These are phyloP conservation scores for Monilinia aucupariae DNA, from an alignment of 2,329 filamentous ascomycete species.

Conservation along the genomic window DNA sequence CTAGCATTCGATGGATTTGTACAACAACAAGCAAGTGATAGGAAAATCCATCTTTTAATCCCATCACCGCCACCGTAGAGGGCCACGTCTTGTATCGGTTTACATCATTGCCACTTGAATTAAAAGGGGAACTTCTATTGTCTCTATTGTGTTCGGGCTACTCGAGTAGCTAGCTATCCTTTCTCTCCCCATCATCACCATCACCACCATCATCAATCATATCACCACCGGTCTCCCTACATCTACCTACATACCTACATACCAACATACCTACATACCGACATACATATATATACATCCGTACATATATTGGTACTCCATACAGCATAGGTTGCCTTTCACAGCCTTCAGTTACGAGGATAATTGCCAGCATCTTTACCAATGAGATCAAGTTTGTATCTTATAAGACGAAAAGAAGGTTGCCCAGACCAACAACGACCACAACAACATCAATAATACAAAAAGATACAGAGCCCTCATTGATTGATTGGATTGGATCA, in stretches of 20 bases:
- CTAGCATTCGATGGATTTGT: neutral
- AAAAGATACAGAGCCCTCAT: neutral
- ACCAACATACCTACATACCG: too few species aligned
- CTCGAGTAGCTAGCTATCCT: neutral
- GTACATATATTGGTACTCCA: conserved; percentile 11
- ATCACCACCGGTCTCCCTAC: neutral
- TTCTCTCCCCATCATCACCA: neutral
- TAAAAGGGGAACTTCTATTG: too few species aligned
- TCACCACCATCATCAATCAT: neutral
- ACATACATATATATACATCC: neutral
- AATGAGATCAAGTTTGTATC: neutral
- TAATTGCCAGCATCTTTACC: neutral
- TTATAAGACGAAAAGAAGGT: conserved; percentile 1
- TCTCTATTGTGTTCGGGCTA: too few species aligned
- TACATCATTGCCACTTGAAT: too few species aligned
- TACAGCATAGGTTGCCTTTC: neutral
- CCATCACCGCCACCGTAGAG: too few species aligned
- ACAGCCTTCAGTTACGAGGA: conserved; percentile 6
- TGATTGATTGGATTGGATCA: neutral
- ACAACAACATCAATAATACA: too few species aligned
- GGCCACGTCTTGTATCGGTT: too few species aligned
- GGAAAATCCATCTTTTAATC: neutral
- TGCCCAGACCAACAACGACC: neutral
- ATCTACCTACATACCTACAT: neutral
- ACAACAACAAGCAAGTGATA: neutral